A percentile compares a stretch with the other conserved stretches of the same genome.
These are phyloP conservation scores for Nigrospora oryzae DNA, from an alignment of 2,329 filamentous ascomycete species.

Conservation along the genomic window DNA sequence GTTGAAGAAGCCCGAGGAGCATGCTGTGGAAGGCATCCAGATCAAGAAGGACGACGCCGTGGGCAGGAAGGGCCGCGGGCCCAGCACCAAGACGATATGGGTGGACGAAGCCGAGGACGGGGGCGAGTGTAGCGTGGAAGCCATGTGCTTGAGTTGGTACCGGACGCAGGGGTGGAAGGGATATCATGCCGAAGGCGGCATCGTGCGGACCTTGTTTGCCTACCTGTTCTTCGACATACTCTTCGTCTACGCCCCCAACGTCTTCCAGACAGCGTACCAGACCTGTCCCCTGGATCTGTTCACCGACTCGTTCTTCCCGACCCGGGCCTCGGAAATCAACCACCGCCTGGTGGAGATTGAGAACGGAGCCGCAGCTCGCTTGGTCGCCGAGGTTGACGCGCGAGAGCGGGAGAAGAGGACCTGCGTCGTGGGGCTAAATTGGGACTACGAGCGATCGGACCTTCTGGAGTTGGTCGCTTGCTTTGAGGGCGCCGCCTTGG, in stretches of 20 bases:
- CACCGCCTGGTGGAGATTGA: conserved; percentile 76
- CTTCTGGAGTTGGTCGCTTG: conserved; percentile 69
- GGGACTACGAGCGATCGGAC: conserved; percentile 76
- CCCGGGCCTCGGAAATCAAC: conserved; percentile 83
- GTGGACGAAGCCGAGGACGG: conserved; percentile 64
- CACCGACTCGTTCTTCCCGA: conserved; percentile 85
- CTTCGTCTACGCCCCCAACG: conserved; percentile 88
- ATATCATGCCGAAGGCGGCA: conserved; percentile 86
- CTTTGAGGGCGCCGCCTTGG: conserved; percentile 74
- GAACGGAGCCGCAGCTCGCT: conserved; percentile 64
- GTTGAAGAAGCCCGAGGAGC: conserved; percentile 66
- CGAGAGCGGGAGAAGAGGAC: conserved; percentile 63
- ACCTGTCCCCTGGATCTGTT: conserved; percentile 88
- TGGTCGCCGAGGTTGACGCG: conserved; percentile 62
- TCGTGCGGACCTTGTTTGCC: conserved; percentile 82
- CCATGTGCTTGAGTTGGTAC: conserved; percentile 88
- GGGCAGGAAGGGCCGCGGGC: conserved; percentile 28
- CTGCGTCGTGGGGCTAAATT: conserved; percentile 85
- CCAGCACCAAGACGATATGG: conserved; percentile 75
- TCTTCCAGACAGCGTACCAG: conserved; percentile 94
- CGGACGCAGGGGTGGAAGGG: conserved; percentile 82
- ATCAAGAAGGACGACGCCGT: conserved; percentile 52
- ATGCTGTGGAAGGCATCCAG: conserved; percentile 69
- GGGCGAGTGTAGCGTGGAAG: conserved; percentile 79
- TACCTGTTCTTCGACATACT: conserved; percentile 91